Base-by-base conservation (phyloP, 805 yeast genomes). In the Naumovozyma castellii region DNA sequence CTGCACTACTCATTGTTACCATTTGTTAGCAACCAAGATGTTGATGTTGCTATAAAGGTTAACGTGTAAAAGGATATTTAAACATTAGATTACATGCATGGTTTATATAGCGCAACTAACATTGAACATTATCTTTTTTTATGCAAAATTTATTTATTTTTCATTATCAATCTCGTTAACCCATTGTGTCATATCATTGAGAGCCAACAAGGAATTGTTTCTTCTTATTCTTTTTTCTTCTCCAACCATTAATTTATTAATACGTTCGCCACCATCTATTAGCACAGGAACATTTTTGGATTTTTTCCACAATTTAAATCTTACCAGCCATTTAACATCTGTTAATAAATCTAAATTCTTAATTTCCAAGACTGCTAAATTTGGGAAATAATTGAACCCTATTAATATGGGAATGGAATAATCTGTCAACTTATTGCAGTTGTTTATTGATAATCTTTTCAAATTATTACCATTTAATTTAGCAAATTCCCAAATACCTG, bases 401-500 rank as follows among this genome's bases (percentile, higher is more conserved):
- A 46, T 34, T 3, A 73, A 59, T 19, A 67, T 60, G 3, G 85
- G 84, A 3, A 82, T 53, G 2, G 80, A 72, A 38, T 69, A 69
- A 52, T 82, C 69, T 14, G 84, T 72, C 28, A 84, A 54, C 18
- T 59, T 52, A 22, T 69, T 65, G 56, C 97, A 87, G 50, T 78
- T 76, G 59, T 87, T 87, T 38, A 87, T 57, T 5, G 94, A 81
- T 16, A 87, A 64, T 38, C 95, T 67, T 49, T 75, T 76, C 3
- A 88, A 51, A 4, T 64, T 51, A 1, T 56, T 50, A 17, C 78
- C 77, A 19, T 75, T 62, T 38, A 67, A 57, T 14, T 72, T 58
- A 0, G 87, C 86, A 27, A 88, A 61, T 51, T 82, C 88, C 94
- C 95, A 85, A 13, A 88, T 65, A 3, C 84, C 69, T 33, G 76